Base-by-base conservation (phyloP, 2,329 filamentous ascomycete species). In the Clathrospora elynae region DNA sequence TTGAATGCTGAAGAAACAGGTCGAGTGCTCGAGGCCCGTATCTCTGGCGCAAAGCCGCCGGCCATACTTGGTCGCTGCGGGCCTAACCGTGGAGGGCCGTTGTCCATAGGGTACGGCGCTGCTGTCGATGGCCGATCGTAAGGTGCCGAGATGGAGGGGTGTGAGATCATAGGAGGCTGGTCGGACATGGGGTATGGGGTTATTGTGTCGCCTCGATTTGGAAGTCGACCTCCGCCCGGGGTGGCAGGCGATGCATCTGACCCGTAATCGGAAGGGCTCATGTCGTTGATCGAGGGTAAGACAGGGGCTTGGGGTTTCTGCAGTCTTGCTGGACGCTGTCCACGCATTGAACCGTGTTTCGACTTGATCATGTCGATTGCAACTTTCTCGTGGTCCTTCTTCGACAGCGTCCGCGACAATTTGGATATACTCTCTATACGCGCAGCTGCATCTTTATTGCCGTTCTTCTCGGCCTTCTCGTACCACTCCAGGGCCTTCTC, bases 331-430 rank as follows among this genome's bases (percentile, higher is more conserved):
- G 76, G 76, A 34, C 75, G 66, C 35, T 72, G 68, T 5, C 75
- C 75, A 22, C 73, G 70, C 71, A 75, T 77, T 2, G 78, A 80
- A 10, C 76, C 77, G 51, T 79, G 74, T 48, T 73, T 70, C 2
- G 75, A 78, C 51, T 74, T 95, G 75, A 99, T 97, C 38, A 87
- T 83, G 35, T 83, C 86, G 53, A 99, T 83, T 0, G 93, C 91
- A 28, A 95, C 86, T 41, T 90, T 89, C 70, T 97, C 92, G 67
- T 99, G 93, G 62, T 97, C 93, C 57, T 86, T 82, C 73, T 91
- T 91, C 2, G 90, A 95, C 32, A 97, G 77, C 8, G 88, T 88
- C 70, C 89, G 89, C 42, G 89, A 87, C 16, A 48, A 19, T 57
- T 88, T 84, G 32, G 83, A 85, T 37, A 99, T 84, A 35, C 88